Base-by-base conservation (phyloP, 495 filamentous ascomycete genomes). In the Immersiella caudata region DNA sequence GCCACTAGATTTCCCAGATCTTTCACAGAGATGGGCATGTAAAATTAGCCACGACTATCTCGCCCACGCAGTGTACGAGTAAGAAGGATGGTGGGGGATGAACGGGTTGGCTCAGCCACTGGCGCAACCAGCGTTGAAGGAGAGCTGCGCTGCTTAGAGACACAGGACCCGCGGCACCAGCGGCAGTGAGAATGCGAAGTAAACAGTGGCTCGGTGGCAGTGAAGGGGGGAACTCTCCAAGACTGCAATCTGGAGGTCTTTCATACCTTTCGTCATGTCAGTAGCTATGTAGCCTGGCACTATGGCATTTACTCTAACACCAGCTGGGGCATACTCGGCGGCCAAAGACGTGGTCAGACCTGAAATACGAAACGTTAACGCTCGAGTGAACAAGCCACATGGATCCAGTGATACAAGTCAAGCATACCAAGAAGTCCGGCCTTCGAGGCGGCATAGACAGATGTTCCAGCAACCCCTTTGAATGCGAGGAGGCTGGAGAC, bases 281-380 rank as follows among this genome's bases (percentile, higher is more conserved):
- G 92, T 93, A 25, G 88, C 80, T 65, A 95, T 90, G 79, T 93
- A 96, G 16, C 93, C 93, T 1, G 93, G 93, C n/a, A 93, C 74
- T 65, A 96, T 88, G 5, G 87, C 90, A 78, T 96, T 96, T 29
- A 90, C 90, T 20, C 93, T 81, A 58, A 94, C 82, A 11, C 83
- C 79, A 29, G 78, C 75, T 21, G 72, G 72, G 1, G 83, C 88
- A 2, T 87, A 76, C 69, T 95, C 92, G 22, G 81, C 82, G 14
- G 90, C 86, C 5, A 95, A 72, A 18, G 91, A 85, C 27, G 89
- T 81, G 0, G 92, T 94, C 36, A 96, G 77, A 49, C 84, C 87
- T 85, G 58, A 57, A 26, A 65, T 62, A 7, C 75, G 40, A 18
- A 59, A 70, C 40, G 60, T 2, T 35, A 25, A 57, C 50, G 57